These are phyloP conservation scores for Zygotorulaspora mrakii DNA, from an alignment of 1,139 yeast genomes.

Conservation along the genomic window DNA sequence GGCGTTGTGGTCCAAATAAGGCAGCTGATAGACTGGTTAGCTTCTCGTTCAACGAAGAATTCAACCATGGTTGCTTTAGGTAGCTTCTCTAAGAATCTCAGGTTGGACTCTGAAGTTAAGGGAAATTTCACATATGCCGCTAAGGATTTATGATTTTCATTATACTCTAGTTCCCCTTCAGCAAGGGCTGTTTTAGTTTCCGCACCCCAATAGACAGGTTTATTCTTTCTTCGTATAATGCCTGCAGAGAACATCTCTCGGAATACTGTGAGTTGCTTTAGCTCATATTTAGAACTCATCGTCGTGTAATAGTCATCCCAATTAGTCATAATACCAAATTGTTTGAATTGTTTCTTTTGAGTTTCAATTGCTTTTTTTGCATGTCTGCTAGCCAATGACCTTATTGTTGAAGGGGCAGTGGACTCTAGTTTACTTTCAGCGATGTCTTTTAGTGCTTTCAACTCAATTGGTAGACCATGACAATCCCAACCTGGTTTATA, in stretches of 20 bases:
- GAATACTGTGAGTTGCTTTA: conserved; percentile 70
- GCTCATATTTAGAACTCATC: conserved; percentile 64
- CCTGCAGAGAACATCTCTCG: conserved; percentile 60
- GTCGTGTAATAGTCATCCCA: conserved; percentile 74
- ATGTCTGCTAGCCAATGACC: conserved; percentile 61
- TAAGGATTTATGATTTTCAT: conserved; percentile 62
- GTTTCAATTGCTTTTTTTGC: conserved; percentile 61
- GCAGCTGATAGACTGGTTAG: conserved; percentile 17
- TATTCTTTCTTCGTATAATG: conserved; percentile 73
- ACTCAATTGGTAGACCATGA: conserved; percentile 94
- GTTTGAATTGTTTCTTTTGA: conserved; percentile 62
- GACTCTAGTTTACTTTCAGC: conserved; percentile 31
- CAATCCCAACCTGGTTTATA: conserved; percentile 98
- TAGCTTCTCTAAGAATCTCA: conserved; percentile 8
- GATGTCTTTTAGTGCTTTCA: conserved; percentile 59
- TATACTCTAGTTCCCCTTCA: conserved; percentile 91
- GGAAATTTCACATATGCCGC: conserved; percentile 76
- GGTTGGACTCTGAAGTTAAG: conserved; percentile 32
- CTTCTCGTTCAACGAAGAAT: conserved; percentile 10
- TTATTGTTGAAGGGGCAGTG: conserved; percentile 49
- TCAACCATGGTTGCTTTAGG: conserved; percentile 13
- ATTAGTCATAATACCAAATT: conserved; percentile 79
- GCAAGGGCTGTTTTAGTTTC: conserved; percentile 93
- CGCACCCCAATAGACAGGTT: conserved; percentile 97
- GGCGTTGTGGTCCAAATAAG: conserved; percentile 98